Percentiles rank a stretch among this genome's conserved stretches.
These are phyloP conservation scores for Exophiala sideris DNA, from an alignment of 2,329 filamentous ascomycete species.

Conservation along the genomic window DNA sequence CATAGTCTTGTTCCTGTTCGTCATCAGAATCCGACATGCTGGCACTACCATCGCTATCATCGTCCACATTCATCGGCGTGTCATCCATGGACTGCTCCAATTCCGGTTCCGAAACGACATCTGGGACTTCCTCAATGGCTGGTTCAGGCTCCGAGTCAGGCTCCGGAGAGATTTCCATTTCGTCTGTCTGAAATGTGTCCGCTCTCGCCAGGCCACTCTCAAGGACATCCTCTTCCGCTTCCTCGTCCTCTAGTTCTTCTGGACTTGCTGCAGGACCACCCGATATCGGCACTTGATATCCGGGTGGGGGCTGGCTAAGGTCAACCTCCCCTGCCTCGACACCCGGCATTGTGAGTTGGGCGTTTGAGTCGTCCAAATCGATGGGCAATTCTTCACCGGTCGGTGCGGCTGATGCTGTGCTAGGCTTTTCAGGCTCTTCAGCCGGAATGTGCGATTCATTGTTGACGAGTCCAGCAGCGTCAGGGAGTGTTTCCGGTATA, in stretches of 20 bases:
- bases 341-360: no score
- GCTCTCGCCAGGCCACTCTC: not conserved
- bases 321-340: no score
- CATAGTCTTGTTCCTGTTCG: conserved; percentile 21
- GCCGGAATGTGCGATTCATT: no score
- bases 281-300: no score
- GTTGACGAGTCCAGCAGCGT: not conserved
- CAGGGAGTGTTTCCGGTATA: not conserved
- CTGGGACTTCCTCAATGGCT: not conserved
- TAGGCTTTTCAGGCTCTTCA: no score
- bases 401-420: no score
- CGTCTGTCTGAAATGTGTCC: conserved; percentile 14
- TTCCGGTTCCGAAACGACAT: no score
- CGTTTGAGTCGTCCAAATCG: no score
- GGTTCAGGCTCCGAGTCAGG: conserved; percentile 12
- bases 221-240: not conserved
- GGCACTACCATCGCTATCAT: conserved; percentile 27
- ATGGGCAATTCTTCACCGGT: no score
- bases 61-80: conserved; percentile 18
- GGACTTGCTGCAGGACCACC: not conserved
- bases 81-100: conserved; percentile 1
- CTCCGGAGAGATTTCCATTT: conserved; percentile 24
- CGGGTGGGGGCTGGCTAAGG: no score
- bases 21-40: conserved; percentile 45
- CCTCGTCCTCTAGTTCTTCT: not conserved